Conservation (phyloP, 2,329 filamentous ascomycete genomes). For the Colletotrichum scovillei region DNA sequence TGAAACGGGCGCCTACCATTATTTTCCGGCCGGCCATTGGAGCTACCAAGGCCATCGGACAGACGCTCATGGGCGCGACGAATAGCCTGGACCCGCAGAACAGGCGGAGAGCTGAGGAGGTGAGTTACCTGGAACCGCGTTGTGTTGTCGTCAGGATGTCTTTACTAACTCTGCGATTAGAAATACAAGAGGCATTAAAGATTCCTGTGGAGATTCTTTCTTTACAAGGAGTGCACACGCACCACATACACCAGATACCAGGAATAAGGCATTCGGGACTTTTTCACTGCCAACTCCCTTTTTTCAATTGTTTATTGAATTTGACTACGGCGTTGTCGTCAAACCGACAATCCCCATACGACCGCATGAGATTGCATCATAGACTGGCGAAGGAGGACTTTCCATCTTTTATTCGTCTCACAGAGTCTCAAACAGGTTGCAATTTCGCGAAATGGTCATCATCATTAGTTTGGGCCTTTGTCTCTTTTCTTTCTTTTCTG, state of each 20-base stretch:
- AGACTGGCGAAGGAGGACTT: constrained; percentile 37
- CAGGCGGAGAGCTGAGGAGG: constrained; percentile 85
- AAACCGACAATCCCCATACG: constrained; percentile 7
- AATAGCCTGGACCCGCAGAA: constrained; percentile 91
- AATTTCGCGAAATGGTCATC: neutral
- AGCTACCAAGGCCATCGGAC: constrained; percentile 86
- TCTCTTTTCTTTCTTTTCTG: neutral
- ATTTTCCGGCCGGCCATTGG: constrained; percentile 92
- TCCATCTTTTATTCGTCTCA: neutral
- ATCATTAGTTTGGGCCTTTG: neutral
- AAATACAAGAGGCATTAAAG: constrained; percentile 61
- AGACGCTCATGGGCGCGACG: constrained; percentile 90
- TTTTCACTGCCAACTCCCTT: neutral
- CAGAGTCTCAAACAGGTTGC: neutral
- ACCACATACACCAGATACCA: constrained; percentile 19
- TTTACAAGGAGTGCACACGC: constrained; percentile 1
- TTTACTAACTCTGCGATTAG: constrained; percentile 43
- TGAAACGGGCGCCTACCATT: constrained; percentile 88
- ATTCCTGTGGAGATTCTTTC: neutral
- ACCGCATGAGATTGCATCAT: constrained; percentile 37
- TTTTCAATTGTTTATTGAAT: neutral
- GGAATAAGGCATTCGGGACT: neutral
- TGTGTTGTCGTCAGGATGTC: neutral
- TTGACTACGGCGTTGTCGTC: neutral
- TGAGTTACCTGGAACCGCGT: constrained; percentile 63